Percentiles rank a stretch among this genome's conserved stretches.
Conservation (phyloP, 2,329 filamentous ascomycete species). For the Trichoderma breve region DNA sequence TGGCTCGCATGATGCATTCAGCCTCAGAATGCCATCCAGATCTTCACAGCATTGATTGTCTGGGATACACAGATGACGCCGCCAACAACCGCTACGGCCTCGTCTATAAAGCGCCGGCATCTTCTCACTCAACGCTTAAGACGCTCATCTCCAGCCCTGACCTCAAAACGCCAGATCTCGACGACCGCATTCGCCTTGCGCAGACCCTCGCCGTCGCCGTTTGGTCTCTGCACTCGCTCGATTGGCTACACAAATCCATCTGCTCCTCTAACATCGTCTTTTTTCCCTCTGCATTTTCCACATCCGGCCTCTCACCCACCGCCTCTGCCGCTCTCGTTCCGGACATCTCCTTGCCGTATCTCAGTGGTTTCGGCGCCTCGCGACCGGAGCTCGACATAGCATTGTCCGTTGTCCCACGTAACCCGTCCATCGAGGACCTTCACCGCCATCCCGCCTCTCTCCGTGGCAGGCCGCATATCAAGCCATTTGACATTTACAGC, state of each 20-base stretch:
- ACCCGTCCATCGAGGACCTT: constrained; percentile 43
- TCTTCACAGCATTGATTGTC: constrained; percentile 46
- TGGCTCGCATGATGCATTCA: constrained; percentile 48
- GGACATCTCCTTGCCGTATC: constrained; percentile 43
- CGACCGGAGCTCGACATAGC: constrained; percentile 52
- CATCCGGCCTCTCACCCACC: constrained; percentile 30
- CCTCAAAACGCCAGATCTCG: constrained; percentile 45
- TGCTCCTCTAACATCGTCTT: constrained; percentile 54
- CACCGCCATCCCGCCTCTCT: constrained; percentile 47
- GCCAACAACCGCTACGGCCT: constrained; percentile 42
- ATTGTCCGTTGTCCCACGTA: constrained; percentile 45
- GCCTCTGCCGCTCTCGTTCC: constrained; percentile 39
- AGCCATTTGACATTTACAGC: constrained; percentile 53
- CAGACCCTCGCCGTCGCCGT: constrained; percentile 43
- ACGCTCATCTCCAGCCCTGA: constrained; percentile 40
- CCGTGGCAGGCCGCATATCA: constrained; percentile 43
- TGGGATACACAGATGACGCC: constrained; percentile 46
- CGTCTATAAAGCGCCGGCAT: constrained; percentile 39
- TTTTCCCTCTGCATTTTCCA: constrained; percentile 45
- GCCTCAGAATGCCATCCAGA: constrained; percentile 45
- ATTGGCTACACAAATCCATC: constrained; percentile 58
- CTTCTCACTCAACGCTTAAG: constrained; percentile 40
- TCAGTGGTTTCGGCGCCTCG: constrained; percentile 55
- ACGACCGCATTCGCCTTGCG: constrained; percentile 43
- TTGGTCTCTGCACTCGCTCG: constrained; percentile 52